Evolutionary conservation across 768 basidiomycete genomes (phyloP), one percentile per base, ranked within the genome.

Genomic region (Fomitopsis serialis): DNA sequence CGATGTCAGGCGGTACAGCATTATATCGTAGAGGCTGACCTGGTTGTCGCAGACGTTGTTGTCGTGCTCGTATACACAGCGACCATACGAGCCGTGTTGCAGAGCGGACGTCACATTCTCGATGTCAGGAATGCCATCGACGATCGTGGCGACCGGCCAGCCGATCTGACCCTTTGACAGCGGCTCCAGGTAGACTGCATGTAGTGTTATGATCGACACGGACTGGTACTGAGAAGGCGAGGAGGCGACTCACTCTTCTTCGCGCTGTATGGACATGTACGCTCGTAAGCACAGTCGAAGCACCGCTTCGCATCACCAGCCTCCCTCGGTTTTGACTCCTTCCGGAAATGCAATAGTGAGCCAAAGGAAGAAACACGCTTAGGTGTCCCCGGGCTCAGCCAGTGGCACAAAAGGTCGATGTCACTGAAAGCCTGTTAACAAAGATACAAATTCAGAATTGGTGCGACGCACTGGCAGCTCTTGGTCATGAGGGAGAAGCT

Each of bases 41-140:
- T 94, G 92, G 59, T 95, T 84, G 68, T 95, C 92, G 61, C 87
- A 90, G 45, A 95, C 91, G 63, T 94, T 87, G 64, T 95, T 95
- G 42, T 78, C 73, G 50, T 81, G 78, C 64, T 92, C 90, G 66
- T 95, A 95, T 6, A 92, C 91, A 62, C 92, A 95, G 52, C 74
- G 69, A 0, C 92, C 92, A 54, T 92, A 93, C 17, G 85, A 82
- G 2, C 87, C 84, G 3, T 68, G 72, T 45, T 72, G 76, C n/a
- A 95, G 72, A 0, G 88, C 91, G 2, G 78, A 77, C 0, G 82
- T 84, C 54, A 95, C 73, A 65, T 87, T 93, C 70, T 95, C 92
- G 44, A 94, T 87, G 63, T 94, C 92, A 2, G 92, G 87, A 12
- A 89, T 63, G 6, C 85, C 92, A 59, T 95, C 92, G 9, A 91